phyloP scores from a whole-genome alignment of 2,329 filamentous ascomycete species.

The Colletotrichum kahawae region DNA sequence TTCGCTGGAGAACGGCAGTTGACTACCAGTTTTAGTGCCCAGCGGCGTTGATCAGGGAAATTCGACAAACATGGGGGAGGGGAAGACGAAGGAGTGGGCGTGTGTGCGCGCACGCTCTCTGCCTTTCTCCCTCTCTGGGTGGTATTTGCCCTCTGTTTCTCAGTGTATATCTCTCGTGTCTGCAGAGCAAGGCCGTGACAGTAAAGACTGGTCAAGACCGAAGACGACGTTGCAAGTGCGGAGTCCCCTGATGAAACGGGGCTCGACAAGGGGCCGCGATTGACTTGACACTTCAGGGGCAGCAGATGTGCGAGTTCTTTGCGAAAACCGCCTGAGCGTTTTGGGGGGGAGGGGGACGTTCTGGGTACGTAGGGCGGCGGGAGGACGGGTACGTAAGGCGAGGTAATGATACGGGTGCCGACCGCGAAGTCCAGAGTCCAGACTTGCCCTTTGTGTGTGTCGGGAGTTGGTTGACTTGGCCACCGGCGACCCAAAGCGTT shows the following conservation, averaged over 20 bases:
- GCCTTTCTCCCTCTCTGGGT: not conserved
- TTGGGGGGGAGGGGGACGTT: not conserved
- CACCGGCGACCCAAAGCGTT: not conserved
- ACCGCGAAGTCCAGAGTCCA: not conserved
- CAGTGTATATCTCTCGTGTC: not conserved
- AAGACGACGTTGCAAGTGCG: slow-evolving; percentile 18
- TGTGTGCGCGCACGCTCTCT: not conserved
- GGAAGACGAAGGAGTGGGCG: not conserved
- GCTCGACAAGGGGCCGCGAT: slow-evolving; percentile 21
- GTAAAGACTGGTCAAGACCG: not conserved
- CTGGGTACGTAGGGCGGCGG: not conserved
- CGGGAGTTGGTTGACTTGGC: not conserved
- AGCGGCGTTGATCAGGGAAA: slow-evolving; percentile 2
- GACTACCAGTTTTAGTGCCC: slow-evolving; percentile 1
- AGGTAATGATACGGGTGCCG: not conserved
- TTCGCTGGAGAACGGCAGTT: slow-evolving; percentile 1
- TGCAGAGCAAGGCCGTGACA: not conserved
- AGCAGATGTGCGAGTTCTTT: slow-evolving; percentile 20
- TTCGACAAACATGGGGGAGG: slow-evolving; percentile 4
- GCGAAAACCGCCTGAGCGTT: slow-evolving; percentile 19
- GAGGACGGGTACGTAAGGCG: not conserved
- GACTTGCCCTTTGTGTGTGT: not conserved
- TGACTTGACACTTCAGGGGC: slow-evolving; percentile 29
- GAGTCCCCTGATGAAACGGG: slow-evolving; percentile 24
- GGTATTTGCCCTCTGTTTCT: not conserved